A percentile compares a stretch with the other conserved stretches of the same genome.
Conservation (phyloP, 768 basidiomycete species). For the Amanita exitialis region DNA sequence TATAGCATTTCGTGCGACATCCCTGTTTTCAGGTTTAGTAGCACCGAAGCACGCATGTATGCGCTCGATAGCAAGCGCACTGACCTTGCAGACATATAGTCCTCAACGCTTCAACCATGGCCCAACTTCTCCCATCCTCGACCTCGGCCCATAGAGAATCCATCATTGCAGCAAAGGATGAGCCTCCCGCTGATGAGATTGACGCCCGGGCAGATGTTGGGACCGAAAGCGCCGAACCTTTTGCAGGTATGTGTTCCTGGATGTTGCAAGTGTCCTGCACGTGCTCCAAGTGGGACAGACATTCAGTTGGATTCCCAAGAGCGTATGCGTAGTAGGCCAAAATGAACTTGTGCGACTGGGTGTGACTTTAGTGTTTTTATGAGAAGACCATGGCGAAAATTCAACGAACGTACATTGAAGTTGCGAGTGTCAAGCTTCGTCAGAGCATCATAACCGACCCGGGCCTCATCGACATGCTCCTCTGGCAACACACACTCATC, state of each 20-base stretch:
- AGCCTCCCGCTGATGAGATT: constrained; percentile 32
- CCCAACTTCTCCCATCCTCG: constrained; percentile 64
- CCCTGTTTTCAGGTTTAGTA: constrained; percentile 30
- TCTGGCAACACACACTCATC: constrained; percentile 48
- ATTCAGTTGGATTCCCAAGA: constrained; percentile 52
- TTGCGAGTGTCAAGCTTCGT: constrained; percentile 38
- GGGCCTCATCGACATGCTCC: constrained; percentile 50
- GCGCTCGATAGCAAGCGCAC: constrained; percentile 8
- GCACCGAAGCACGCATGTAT: neutral
- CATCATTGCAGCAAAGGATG: constrained; percentile 33
- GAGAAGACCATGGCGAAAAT: neutral
- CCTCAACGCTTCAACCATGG: constrained; percentile 61
- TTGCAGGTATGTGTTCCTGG: constrained; percentile 40
- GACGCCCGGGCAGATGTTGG: constrained; percentile 24
- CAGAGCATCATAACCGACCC: constrained; percentile 42
- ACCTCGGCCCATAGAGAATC: constrained; percentile 41
- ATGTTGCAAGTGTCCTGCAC: constrained; percentile 46
- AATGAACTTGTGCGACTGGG: constrained; percentile 55
- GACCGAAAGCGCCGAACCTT: constrained; percentile 17
- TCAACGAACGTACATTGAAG: constrained; percentile 41
- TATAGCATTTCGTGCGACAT: constrained; percentile 63
- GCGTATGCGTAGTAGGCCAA: constrained; percentile 80
- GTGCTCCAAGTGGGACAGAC: constrained; percentile 45
- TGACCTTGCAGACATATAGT: constrained; percentile 73
- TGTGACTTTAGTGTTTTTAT: constrained; percentile 9